A percentile compares a stretch with the other conserved stretches of the same genome.
These are phyloP conservation scores for Geotrichum cucujoidarum DNA, from an alignment of 1,139 yeast genomes.

Conservation along the genomic window DNA sequence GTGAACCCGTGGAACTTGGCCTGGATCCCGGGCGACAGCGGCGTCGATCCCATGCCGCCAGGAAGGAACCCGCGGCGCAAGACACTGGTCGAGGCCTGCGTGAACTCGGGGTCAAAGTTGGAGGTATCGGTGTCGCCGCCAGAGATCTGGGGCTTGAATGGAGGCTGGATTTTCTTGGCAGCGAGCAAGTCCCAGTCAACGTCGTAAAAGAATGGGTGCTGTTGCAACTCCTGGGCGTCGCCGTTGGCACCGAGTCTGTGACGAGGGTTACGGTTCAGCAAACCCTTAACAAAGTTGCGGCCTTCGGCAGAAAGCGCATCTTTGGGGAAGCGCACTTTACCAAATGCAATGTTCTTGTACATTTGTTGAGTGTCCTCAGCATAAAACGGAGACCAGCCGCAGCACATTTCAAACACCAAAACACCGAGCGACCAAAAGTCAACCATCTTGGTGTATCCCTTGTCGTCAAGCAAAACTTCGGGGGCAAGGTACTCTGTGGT, in stretches of 20 bases:
- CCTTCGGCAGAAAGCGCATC: constrained; percentile 91
- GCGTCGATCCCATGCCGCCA: constrained; percentile 56
- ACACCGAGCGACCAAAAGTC: constrained; percentile 99
- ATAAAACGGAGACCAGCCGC: constrained; percentile 99
- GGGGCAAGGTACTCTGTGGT: constrained; percentile 97
- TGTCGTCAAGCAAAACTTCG: constrained; percentile 83
- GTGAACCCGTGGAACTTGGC: constrained; percentile 95
- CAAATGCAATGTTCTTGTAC: constrained; percentile 97
- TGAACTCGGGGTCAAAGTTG: constrained; percentile 95
- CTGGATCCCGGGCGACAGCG: constrained; percentile 89
- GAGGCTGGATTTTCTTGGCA: constrained; percentile 89
- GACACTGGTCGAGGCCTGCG: constrained; percentile 81
- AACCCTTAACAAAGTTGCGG: constrained; percentile 88
- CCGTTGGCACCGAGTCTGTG: constrained; percentile 87
- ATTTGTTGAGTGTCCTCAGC: constrained; percentile 97
- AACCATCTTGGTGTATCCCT: constrained; percentile 90
- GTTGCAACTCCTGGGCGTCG: constrained; percentile 87
- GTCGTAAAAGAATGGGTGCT: constrained; percentile 85
- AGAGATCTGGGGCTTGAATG: constrained; percentile 87
- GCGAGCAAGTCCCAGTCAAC: constrained; percentile 80
- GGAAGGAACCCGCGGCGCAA: constrained; percentile 57
- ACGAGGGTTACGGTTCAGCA: constrained; percentile 88
- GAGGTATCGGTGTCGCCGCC: constrained; percentile 85
- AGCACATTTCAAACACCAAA: constrained; percentile 89
- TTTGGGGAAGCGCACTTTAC: constrained; percentile 93